Base-by-base conservation (phyloP, 2,329 filamentous ascomycete species). In the Dactylonectria estremocensis region DNA sequence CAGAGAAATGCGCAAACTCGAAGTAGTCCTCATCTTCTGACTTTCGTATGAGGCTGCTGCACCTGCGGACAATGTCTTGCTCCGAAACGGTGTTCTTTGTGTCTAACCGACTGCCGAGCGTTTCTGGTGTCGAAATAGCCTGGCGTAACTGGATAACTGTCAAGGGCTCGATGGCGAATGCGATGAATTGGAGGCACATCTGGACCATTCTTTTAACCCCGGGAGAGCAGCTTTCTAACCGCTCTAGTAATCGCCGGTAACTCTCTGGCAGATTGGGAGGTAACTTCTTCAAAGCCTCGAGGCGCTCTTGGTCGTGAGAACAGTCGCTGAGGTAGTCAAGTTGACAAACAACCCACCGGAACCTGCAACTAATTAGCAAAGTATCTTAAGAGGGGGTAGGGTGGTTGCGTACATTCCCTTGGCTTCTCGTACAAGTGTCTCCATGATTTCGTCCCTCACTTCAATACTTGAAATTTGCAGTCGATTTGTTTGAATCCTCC, bases 321-420 rank as follows among this genome's bases (percentile, higher is more conserved):
- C 57, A 63, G 6, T 72, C 46, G 2, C 72, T 64, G 3, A 74
- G 62, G 11, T 74, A 65, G 54, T 74, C 70, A 0, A 74, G 3
- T 11, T 74, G 72, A 1, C 72, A 74, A 2, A 60, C 62, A 16
- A 71, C 72, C 72, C 72, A 74, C 4, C 70, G 68, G 9, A 74
- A 74, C 72, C 72, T 74, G 0, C 0, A 5, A 1, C 0, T 0
- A 14, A 8, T 56, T 5, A 60, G 20, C 20, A 1, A n/a, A 1
- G 24, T 0, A 1, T 11, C 3, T 22, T 1, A 18, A 0, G 1
- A n/a, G 8, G 11, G 9, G 13, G 14, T 18, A 2, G 20, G 9
- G 1, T n/a, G 28, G 0, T 1, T 8, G 1, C 58, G 33, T 46
- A 67, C 68, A 74, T 74, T 16, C 72, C 72, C 11, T 69, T 33